Evolutionary conservation across 768 basidiomycete species (phyloP).

Genomic region (Macrolepiota dolichaula): DNA sequence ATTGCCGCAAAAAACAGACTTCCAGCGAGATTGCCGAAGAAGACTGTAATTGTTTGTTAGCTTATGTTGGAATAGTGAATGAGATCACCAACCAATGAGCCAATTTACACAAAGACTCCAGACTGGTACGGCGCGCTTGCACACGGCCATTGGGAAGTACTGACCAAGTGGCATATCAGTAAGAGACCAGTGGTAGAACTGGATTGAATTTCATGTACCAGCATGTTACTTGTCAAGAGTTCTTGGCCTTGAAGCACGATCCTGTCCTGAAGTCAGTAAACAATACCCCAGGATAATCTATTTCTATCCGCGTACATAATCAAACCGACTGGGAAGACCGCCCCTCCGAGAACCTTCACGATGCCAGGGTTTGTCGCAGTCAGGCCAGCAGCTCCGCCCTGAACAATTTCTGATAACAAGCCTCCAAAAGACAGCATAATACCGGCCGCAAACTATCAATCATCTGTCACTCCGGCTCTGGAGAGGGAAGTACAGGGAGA

Average conservation of each 20-base stretch:
- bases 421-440: slow-evolving; percentile 76
- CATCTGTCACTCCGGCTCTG: not conserved
- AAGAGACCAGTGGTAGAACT: not conserved
- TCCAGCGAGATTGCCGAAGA: slow-evolving; percentile 66
- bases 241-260: slow-evolving; percentile 71
- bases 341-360: slow-evolving; percentile 60
- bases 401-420: slow-evolving; percentile 54
- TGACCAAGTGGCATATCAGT: slow-evolving; percentile 18
- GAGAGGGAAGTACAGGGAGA: slow-evolving; percentile 2
- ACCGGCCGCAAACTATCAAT: slow-evolving; percentile 59
- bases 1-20: slow-evolving; percentile 69
- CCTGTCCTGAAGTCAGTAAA: slow-evolving; percentile 33
- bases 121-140: slow-evolving; percentile 62
- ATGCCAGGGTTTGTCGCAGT: slow-evolving; percentile 58
- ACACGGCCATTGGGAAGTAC: slow-evolving; percentile 68
- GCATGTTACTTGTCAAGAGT: slow-evolving; percentile 73
- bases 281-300: not conserved
- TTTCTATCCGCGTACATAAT: slow-evolving; percentile 51
- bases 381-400: slow-evolving; percentile 55
- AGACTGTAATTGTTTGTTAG: slow-evolving; percentile 37
- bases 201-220: slow-evolving; percentile 38
- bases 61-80: not conserved
- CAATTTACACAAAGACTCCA: slow-evolving; percentile 70
- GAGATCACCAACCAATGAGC: slow-evolving; percentile 50
- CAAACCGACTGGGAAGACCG: slow-evolving; percentile 76